Evolutionary conservation across 208 protist genomes (phyloP).

Genomic region (Acanthamoeba royreba): DNA sequence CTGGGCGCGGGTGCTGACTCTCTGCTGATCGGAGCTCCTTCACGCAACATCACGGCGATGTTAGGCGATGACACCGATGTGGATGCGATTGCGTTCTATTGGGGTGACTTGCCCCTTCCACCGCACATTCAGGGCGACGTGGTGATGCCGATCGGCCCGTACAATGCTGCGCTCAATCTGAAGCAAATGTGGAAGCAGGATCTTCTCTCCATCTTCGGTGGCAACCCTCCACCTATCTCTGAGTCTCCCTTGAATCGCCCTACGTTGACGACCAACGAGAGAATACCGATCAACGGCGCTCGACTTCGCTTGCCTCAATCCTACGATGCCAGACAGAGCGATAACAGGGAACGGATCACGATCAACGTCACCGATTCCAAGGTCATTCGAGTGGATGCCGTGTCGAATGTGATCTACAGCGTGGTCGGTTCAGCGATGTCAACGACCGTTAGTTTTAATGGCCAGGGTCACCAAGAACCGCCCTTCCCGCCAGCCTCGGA

Average conservation of each 20-base stretch:
- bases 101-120: background rate
- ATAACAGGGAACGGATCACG: background rate
- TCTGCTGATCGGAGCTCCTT: background rate
- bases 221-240: background rate
- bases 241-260: background rate
- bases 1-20: background rate
- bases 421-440: background rate
- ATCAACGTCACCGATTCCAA: background rate
- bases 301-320: too few species aligned
- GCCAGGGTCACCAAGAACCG: background rate
- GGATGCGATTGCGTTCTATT: background rate
- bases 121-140: background rate
- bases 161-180: background rate
- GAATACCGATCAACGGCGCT: background rate
- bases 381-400: background rate
- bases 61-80: background rate
- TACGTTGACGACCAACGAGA: background rate
- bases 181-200: background rate
- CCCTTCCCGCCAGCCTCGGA: background rate
- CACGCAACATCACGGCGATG: background rate
- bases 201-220: background rate
- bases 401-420: background rate
- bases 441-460: background rate
- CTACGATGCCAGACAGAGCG: too few species aligned
- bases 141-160: background rate